Evolutionary conservation across 202 grass and related monocot species (phyloP).

Genomic region (Panicum hallii): DNA sequence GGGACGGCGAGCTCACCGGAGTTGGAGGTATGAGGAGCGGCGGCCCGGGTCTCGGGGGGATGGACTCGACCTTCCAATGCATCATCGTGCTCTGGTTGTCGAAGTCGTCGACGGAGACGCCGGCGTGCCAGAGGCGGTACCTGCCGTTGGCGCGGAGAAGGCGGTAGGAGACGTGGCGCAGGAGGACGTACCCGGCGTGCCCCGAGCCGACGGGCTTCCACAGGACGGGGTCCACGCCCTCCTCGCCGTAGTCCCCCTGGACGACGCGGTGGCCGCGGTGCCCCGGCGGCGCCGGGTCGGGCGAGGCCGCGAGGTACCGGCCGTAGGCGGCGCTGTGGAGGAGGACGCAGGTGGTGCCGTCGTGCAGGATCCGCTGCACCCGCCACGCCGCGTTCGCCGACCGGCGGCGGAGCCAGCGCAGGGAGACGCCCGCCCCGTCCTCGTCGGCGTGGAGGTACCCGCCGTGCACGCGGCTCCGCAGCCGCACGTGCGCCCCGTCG

Average conservation of each 20-base stretch:
- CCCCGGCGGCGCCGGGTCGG: neutral
- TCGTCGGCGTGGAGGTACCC: constrained; percentile 33
- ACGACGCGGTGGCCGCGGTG: neutral
- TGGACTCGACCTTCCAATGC: constrained; percentile 38
- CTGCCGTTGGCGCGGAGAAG: constrained; percentile 43
- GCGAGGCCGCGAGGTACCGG: constrained; percentile 28
- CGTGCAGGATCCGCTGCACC: neutral
- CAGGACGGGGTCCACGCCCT: neutral
- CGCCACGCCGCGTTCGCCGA: neutral
- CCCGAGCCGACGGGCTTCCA: neutral
- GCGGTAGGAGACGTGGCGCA: neutral
- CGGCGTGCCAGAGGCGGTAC: neutral
- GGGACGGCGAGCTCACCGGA: constrained; percentile 25
- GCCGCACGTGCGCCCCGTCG: constrained; percentile 22
- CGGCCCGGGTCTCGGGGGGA: neutral
- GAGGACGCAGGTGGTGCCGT: neutral
- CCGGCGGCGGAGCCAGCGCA: neutral
- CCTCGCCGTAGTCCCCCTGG: neutral
- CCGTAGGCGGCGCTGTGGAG: constrained; percentile 40
- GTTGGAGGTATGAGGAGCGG: neutral
- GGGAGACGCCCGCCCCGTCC: neutral
- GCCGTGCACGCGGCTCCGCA: constrained; percentile 29
- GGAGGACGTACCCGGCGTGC: neutral
- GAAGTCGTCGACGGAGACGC: constrained; percentile 26
- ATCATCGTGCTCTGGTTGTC: constrained; percentile 21